A percentile compares a stretch with the other conserved stretches of the same genome.
Conservation (phyloP, 495 filamentous ascomycete species). For the Hypoxylon subgilvum region DNA sequence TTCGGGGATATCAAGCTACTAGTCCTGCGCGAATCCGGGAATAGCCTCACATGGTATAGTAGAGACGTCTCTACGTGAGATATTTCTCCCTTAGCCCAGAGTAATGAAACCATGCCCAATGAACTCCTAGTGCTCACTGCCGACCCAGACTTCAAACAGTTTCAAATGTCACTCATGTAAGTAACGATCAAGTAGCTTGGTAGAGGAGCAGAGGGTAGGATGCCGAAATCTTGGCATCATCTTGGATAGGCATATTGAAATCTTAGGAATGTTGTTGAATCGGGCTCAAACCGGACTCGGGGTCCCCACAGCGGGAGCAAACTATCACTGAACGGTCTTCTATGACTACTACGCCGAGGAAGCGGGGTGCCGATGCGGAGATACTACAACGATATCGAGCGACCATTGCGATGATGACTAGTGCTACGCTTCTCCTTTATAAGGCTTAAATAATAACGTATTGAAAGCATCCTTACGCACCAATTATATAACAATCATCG, state of each 20-base stretch:
- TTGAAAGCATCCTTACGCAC: too few species aligned
- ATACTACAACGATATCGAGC: conserved; percentile 17
- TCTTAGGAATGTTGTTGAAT: background rate
- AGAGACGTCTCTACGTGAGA: background rate
- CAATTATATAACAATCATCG: too few species aligned
- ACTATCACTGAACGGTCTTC: conserved; percentile 17
- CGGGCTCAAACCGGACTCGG: conserved; percentile 28
- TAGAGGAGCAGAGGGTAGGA: too few species aligned
- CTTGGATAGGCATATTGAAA: too few species aligned
- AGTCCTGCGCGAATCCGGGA: background rate
- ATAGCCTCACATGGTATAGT: background rate
- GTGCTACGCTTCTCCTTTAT: background rate
- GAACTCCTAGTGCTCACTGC: too few species aligned
- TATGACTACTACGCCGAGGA: conserved; percentile 8
- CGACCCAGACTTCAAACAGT: too few species aligned
- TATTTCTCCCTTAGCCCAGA: background rate
- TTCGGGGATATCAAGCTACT: too few species aligned
- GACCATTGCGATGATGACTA: conserved; percentile 10
- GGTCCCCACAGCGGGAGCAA: conserved; percentile 28
- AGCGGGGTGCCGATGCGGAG: conserved; percentile 32
- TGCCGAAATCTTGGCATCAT: background rate
- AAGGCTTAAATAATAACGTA: too few species aligned
- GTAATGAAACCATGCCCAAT: too few species aligned
- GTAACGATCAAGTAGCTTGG: too few species aligned
- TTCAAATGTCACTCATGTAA: too few species aligned